phyloP scores from a whole-genome alignment of 2,329 filamentous ascomycete genomes.

The Colletotrichum liaoningense region DNA sequence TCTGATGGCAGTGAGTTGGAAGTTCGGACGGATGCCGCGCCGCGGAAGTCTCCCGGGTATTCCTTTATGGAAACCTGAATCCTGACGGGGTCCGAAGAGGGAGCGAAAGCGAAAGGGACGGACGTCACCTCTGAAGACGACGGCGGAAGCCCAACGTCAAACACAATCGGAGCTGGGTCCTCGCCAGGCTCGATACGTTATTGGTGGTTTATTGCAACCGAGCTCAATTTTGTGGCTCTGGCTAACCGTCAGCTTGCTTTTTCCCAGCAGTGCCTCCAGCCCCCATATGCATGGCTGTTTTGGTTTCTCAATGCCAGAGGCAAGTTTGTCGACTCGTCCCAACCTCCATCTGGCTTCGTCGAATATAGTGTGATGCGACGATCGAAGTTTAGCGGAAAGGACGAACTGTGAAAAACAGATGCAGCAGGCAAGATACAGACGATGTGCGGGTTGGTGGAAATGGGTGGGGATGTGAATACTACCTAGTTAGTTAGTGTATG shows the following conservation, averaged over 20 bases:
- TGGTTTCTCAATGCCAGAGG: background rate
- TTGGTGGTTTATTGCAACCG: slow-evolving; percentile 27
- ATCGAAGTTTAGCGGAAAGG: background rate
- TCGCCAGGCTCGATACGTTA: slow-evolving; percentile 17
- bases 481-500: background rate
- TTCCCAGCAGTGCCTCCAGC: slow-evolving; percentile 7
- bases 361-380: slow-evolving; percentile 7
- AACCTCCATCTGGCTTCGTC: background rate
- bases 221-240: slow-evolving; percentile 3
- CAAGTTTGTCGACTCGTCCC: slow-evolving; percentile 6
- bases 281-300: background rate
- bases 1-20: background rate
- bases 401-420: background rate
- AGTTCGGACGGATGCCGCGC: slow-evolving; percentile 4
- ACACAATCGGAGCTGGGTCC: slow-evolving; percentile 28
- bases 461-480: background rate
- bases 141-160: background rate
- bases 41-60: slow-evolving; percentile 19
- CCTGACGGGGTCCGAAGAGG: background rate
- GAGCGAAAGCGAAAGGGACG: slow-evolving; percentile 2
- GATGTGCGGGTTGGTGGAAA: background rate
- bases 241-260: slow-evolving; percentile 22
- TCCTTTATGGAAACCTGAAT: background rate
- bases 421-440: background rate
- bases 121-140: slow-evolving; percentile 13